Percentiles rank a stretch among this genome's conserved stretches.
Evolutionary conservation across 2,329 filamentous ascomycete genomes (phyloP).

Genomic region (Pseudocercospora musae): DNA sequence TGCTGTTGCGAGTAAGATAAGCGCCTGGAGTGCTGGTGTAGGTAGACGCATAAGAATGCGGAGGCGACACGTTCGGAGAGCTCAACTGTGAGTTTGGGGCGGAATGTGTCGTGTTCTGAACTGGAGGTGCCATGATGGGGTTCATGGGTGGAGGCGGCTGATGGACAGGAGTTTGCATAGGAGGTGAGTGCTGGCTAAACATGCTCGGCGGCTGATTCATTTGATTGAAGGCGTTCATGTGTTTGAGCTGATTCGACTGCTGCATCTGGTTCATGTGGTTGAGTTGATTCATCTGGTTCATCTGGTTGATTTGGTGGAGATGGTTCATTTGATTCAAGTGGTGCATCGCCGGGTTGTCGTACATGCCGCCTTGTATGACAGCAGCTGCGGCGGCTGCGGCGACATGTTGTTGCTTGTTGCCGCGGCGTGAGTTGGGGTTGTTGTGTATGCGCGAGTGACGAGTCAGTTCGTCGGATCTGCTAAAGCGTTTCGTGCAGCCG

Average conservation of each 20-base stretch:
- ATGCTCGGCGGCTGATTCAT: conserved; percentile 11
- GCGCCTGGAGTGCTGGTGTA: conserved; percentile 58
- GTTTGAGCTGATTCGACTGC: conserved; percentile 25
- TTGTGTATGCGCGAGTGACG: conserved; percentile 97
- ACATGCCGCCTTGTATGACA: conserved; percentile 51
- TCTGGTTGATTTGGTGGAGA: conserved; percentile 70
- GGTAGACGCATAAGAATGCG: conserved; percentile 69
- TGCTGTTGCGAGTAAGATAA: conserved; percentile 56
- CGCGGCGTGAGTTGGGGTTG: conserved; percentile 93
- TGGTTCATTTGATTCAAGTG: conserved; percentile 61
- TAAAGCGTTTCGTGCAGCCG: conserved; percentile 96
- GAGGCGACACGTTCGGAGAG: conserved; percentile 95
- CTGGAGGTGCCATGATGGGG: conserved; percentile 7
- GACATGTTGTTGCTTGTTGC: conserved; percentile 74
- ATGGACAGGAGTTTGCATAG: conserved; percentile 11
- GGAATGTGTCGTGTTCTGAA: conserved; percentile 75
- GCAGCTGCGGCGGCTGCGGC: conserved; percentile 57
- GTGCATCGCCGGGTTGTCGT: conserved; percentile 46
- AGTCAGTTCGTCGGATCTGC: conserved; percentile 91
- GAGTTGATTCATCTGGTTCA: conserved; percentile 54
- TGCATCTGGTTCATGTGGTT: conserved; percentile 28
- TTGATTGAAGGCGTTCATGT: conserved; percentile 12
- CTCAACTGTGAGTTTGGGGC: conserved; percentile 80
- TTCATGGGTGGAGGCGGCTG: conserved; percentile 11
- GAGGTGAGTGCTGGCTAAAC: conserved; percentile 5